These are phyloP conservation scores for Prunus padus DNA, from an alignment of 306 rosid genomes.

Conservation along the genomic window DNA sequence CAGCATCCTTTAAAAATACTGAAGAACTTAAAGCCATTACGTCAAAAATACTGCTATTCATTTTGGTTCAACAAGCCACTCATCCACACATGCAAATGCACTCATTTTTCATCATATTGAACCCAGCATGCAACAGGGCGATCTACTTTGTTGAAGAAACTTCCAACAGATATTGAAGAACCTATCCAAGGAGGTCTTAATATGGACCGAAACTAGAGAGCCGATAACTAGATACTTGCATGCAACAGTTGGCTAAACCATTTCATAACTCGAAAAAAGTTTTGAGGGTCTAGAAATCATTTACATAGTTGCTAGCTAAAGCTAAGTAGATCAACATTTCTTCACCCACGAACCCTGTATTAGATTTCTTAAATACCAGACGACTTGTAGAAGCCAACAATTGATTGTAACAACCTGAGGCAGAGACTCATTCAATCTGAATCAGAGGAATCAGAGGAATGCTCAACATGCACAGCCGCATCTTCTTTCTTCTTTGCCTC, in stretches of 20 bases:
- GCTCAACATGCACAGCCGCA: conserved; percentile 10
- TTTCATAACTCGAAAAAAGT: not conserved
- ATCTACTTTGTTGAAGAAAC: not conserved
- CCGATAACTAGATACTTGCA: not conserved
- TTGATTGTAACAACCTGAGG: not conserved
- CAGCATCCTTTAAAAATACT: too few relatives aligned
- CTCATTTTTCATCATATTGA: not conserved
- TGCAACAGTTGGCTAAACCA: not conserved
- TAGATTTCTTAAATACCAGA: not conserved
- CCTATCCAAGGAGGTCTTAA: not conserved
- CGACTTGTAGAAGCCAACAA: not conserved
- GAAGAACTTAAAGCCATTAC: too few relatives aligned
- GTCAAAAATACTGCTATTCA: too few relatives aligned
- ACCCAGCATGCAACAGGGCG: not conserved
- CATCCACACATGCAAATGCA: not conserved
- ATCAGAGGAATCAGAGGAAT: conserved; percentile 29
- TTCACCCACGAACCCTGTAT: not conserved
- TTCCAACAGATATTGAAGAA: not conserved
- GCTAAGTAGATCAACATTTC: conserved; percentile 3
- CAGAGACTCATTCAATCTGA: conserved; percentile 21
- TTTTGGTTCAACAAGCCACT: too few relatives aligned
- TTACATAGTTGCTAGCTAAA: conserved; percentile 10
- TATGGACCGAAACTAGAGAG: not conserved
- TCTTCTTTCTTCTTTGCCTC: conserved; percentile 29
- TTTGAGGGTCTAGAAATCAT: conserved; percentile 2